Percentiles rank a stretch among this genome's conserved stretches.
Evolutionary conservation across 176 grass and related monocot species (phyloP).

Genomic region (Guadua angustifolia): DNA sequence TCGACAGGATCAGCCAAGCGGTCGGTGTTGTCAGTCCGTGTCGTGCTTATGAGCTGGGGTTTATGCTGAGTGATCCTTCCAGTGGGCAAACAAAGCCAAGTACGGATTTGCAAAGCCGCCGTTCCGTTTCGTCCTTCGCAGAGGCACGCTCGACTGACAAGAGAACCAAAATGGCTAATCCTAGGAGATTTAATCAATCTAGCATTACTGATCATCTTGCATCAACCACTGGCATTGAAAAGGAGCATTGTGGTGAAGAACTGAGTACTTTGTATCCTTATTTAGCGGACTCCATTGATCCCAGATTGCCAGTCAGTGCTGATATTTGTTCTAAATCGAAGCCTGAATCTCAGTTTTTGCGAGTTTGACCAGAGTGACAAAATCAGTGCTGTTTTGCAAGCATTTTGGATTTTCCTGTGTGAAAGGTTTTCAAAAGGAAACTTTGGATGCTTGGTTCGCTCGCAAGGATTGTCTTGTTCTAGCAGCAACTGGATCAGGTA

Average conservation of each 20-base stretch:
- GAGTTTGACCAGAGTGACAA: conserved; percentile 24
- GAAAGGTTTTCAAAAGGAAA: conserved; percentile 86
- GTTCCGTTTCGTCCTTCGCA: background rate
- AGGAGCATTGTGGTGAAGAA: conserved; percentile 26
- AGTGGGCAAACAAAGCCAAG: background rate
- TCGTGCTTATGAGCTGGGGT: conserved; percentile 63
- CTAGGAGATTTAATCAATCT: conserved; percentile 59
- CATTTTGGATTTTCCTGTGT: conserved; percentile 76
- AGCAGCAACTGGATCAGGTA: conserved; percentile 92
- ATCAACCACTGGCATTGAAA: conserved; percentile 24
- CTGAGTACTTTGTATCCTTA: conserved; percentile 45
- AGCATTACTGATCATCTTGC: conserved; percentile 65
- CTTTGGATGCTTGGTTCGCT: conserved; percentile 77
- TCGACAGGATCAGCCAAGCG: conserved; percentile 62
- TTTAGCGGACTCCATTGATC: conserved; percentile 14
- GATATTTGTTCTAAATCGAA: background rate
- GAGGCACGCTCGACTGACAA: background rate
- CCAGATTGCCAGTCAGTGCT: background rate
- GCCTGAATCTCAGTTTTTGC: background rate
- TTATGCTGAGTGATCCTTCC: conserved; percentile 50
- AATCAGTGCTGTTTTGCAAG: conserved; percentile 54
- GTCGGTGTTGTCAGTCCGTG: conserved; percentile 55
- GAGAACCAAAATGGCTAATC: conserved; percentile 1
- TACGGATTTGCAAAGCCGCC: background rate
- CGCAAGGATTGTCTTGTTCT: conserved; percentile 79